These are phyloP conservation scores for Lachnellula hyalina DNA, from an alignment of 2,329 filamentous ascomycete species.

Conservation along the genomic window DNA sequence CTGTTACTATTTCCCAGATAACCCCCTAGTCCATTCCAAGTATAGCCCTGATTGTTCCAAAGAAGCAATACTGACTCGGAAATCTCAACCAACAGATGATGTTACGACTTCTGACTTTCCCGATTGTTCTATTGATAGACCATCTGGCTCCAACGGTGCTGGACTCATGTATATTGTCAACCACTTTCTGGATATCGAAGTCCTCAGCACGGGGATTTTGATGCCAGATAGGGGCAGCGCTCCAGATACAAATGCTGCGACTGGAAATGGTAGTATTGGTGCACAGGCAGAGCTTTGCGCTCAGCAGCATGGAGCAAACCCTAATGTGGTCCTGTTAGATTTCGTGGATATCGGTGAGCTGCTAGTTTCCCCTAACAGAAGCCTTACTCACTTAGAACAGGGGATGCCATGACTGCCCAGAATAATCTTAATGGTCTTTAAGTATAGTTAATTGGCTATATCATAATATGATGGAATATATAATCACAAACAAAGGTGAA, in stretches of 20 bases:
- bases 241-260: conserved; percentile 42
- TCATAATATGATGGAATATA: not conserved
- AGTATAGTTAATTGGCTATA: not conserved
- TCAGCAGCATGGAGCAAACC: conserved; percentile 40
- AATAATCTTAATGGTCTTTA: conserved; percentile 25
- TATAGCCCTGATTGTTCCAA: too few relatives aligned
- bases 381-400: conserved; percentile 10
- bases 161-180: conserved; percentile 55
- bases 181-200: conserved; percentile 53
- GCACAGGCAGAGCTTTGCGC: conserved; percentile 43
- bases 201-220: conserved; percentile 36
- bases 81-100: conserved; percentile 36
- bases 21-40: too few relatives aligned
- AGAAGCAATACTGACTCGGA: too few relatives aligned
- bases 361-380: not conserved
- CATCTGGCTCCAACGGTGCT: conserved; percentile 39
- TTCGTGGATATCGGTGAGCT: conserved; percentile 45
- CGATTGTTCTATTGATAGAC: conserved; percentile 63
- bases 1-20: too few relatives aligned
- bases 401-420: conserved; percentile 28
- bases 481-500: too few relatives aligned
- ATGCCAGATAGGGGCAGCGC: conserved; percentile 47
- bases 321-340: conserved; percentile 53
- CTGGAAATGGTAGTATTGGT: conserved; percentile 47
- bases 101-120: conserved; percentile 48